Conservation (phyloP, 768 basidiomycete genomes). For the Rhodotorula graminis region DNA sequence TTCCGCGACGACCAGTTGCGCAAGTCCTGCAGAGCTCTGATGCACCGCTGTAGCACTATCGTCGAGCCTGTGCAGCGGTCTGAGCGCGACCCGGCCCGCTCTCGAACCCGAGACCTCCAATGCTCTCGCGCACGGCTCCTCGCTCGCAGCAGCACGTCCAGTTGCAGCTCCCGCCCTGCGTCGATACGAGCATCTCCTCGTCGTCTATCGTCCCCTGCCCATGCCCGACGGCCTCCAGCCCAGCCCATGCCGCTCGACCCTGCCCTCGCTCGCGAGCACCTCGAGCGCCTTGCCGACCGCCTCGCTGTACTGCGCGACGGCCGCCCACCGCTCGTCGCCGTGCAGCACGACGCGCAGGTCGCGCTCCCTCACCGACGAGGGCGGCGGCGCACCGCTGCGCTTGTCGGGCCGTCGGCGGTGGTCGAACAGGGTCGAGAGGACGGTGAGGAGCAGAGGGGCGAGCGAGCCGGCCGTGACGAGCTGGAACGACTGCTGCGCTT, state of each 20-base stretch:
- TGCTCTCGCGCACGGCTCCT: too few relatives aligned
- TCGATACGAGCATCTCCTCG: too few relatives aligned
- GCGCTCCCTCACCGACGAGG: background rate
- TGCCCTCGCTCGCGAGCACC: background rate
- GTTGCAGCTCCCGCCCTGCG: too few relatives aligned
- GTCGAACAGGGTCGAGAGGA: background rate
- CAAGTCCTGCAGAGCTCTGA: too few relatives aligned
- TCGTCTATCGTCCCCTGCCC: too few relatives aligned
- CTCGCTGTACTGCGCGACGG: background rate
- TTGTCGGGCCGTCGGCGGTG: too few relatives aligned
- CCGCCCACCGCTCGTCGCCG: background rate
- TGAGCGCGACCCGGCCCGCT: too few relatives aligned
- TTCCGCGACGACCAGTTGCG: too few relatives aligned
- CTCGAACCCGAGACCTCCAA: too few relatives aligned
- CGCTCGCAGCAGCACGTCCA: too few relatives aligned
- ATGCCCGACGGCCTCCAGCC: background rate
- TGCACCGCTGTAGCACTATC: too few relatives aligned
- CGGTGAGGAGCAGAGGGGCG: background rate
- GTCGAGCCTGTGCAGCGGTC: too few relatives aligned
- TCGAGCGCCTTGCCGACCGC: background rate
- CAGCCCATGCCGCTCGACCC: background rate
- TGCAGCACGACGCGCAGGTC: background rate
- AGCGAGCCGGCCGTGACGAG: conserved; percentile 4
- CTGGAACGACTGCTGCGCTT: background rate
- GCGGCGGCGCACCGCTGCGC: background rate